Evolutionary conservation across 805 yeast species (phyloP).

Genomic region (Candida manassasensis): DNA sequence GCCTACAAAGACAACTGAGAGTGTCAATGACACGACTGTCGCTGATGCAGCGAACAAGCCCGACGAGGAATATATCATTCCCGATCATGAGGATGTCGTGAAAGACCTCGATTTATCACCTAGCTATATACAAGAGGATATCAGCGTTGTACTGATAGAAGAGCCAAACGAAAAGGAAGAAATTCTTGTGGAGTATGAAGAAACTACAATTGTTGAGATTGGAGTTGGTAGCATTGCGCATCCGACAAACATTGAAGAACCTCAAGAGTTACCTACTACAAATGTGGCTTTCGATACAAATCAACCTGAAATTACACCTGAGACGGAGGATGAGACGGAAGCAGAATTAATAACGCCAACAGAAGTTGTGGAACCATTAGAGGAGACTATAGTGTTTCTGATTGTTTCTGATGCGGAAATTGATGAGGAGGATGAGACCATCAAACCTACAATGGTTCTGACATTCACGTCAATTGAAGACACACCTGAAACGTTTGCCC

Average conservation of each 20-base stretch:
- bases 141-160: too few species aligned
- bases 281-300: not conserved
- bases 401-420: not conserved
- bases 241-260: conserved; percentile 3
- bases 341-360: conserved; percentile 2
- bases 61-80: too few species aligned
- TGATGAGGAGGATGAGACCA: conserved; percentile 1
- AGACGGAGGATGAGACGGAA: not conserved
- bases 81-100: too few species aligned
- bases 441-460: not conserved
- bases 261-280: not conserved
- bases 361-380: conserved; percentile 2
- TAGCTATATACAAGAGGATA: too few species aligned
- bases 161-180: not conserved
- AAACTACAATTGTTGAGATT: conserved; percentile 1
- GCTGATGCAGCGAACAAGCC: too few species aligned
- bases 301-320: not conserved
- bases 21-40: too few species aligned
- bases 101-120: too few species aligned
- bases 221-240: not conserved
- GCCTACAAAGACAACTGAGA: too few species aligned
- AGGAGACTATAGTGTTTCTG: not conserved
- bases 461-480: conserved; percentile 1
- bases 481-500: not conserved
- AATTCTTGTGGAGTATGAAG: not conserved